phyloP scores from a whole-genome alignment of 768 basidiomycete species.

The Hemileccinum impolitum region DNA sequence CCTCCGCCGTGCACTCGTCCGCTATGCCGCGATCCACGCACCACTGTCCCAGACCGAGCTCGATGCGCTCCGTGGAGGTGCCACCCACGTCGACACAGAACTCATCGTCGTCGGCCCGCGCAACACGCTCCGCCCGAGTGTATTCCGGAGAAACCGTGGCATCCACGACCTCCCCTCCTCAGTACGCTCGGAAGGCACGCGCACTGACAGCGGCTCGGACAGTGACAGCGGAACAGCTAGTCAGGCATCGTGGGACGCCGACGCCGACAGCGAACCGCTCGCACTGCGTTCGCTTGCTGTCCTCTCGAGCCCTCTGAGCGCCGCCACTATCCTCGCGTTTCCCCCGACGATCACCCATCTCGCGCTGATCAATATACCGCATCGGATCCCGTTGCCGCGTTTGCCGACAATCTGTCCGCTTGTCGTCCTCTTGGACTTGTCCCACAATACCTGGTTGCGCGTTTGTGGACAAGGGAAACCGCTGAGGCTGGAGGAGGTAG shows the following conservation, averaged over 20 bases:
- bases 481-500: slow-evolving; percentile 45
- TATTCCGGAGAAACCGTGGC: slow-evolving; percentile 35
- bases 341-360: slow-evolving; percentile 66
- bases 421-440: slow-evolving; percentile 62
- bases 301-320: slow-evolving; percentile 45
- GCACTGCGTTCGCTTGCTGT: slow-evolving; percentile 48
- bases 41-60: slow-evolving; percentile 54
- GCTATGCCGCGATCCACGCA: slow-evolving; percentile 52
- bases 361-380: slow-evolving; percentile 51
- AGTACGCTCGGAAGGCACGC: background rate
- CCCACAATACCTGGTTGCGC: slow-evolving; percentile 54
- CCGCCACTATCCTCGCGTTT: slow-evolving; percentile 45
- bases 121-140: slow-evolving; percentile 41
- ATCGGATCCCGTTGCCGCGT: slow-evolving; percentile 50
- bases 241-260: slow-evolving; percentile 40
- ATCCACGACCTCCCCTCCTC: no score
- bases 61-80: slow-evolving; percentile 44
- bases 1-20: slow-evolving; percentile 55
- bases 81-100: slow-evolving; percentile 60
- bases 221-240: no score
- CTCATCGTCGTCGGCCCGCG: slow-evolving; percentile 59
- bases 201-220: no score
- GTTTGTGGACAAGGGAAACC: slow-evolving; percentile 4
- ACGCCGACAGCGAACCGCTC: slow-evolving; percentile 29
- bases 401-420: slow-evolving; percentile 59